Conservation (phyloP, 2,329 filamentous ascomycete species). For the Ophiostoma triangulosporum region DNA sequence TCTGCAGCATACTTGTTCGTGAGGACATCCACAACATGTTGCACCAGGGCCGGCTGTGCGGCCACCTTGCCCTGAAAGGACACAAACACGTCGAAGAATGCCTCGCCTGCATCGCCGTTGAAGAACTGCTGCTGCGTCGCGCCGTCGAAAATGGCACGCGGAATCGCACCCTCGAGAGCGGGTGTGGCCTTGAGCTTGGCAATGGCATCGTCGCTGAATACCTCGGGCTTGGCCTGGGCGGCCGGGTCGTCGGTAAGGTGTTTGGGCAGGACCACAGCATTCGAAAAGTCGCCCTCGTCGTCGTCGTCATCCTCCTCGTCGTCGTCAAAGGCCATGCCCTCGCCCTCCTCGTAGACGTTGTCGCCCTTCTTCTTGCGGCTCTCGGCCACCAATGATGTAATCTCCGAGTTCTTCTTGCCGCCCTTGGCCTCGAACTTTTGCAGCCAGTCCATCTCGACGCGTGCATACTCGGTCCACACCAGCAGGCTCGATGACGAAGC, state of each 20-base stretch:
- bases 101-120: conserved; percentile 49
- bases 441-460: conserved; percentile 86
- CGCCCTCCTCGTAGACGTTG: conserved; percentile 24
- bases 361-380: conserved; percentile 32
- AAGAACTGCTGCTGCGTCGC: conserved; percentile 66
- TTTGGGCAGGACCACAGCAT: conserved; percentile 27
- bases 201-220: conserved; percentile 27
- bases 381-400: conserved; percentile 5
- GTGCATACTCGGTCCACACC: conserved; percentile 82
- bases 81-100: conserved; percentile 70
- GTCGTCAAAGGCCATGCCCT: conserved; percentile 34
- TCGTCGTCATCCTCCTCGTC: conserved; percentile 31
- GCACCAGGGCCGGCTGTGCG: conserved; percentile 51
- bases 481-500: conserved; percentile 38
- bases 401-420: conserved; percentile 33
- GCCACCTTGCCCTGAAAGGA: conserved; percentile 50
- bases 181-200: conserved; percentile 54
- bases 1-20: conserved; percentile 43
- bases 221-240: conserved; percentile 24
- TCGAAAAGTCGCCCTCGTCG: conserved; percentile 36
- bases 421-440: conserved; percentile 37
- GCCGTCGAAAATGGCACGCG: conserved; percentile 80
- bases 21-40: conserved; percentile 59
- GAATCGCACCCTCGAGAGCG: conserved; percentile 83
- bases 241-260: conserved; percentile 26